Evolutionary conservation across 257 asterid species (phyloP), one percentile per base, ranked within the genome.

Genomic region (Striga asiatica): DNA sequence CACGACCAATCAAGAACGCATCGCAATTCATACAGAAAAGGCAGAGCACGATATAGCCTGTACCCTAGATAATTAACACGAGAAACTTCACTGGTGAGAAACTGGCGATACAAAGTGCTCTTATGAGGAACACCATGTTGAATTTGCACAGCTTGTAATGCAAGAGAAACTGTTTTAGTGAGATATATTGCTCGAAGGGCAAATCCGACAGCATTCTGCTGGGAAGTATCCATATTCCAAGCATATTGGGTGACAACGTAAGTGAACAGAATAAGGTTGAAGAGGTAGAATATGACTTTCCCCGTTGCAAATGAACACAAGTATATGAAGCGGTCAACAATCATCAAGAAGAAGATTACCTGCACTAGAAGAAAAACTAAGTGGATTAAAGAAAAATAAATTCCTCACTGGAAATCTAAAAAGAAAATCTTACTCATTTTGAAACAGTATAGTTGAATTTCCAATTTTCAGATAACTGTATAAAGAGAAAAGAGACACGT

Each of bases 1-100:
- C 97, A 88, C 14, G 99, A 92, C 99, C 99, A 92, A 73, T 92
- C 99, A 74, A 92, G 95, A 56, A 92, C 97, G 21, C 97, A 82
- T 28, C 99, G 80, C 43, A 92, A 62, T 73, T 92, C 99, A 66
- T 92, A 92, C 20, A 92, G 81, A 78, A 92, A 92, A 49, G 97
- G 99, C 60, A 92, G 74, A 63, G 94, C 95, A 48, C 97, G 94
- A 78, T 92, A 92, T 54, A 92, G 85, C 71, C 88, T 82, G 74
- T 92, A 88, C 9, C 95, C 99, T 46, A 88, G 57, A 76, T 79
- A 84, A 69, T 88, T 88, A 65, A 92, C 77, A 51, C 73, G 89
- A 58, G 97, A 74, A 54, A 88, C 93, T 73, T 81, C 78, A 59
- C 99, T 92, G 69, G 99, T 92, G 32, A 92, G 81, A 59, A 92